These are phyloP conservation scores for Phytophthora tubulina DNA, from an alignment of 352 stramenopile species.

Conservation along the genomic window DNA sequence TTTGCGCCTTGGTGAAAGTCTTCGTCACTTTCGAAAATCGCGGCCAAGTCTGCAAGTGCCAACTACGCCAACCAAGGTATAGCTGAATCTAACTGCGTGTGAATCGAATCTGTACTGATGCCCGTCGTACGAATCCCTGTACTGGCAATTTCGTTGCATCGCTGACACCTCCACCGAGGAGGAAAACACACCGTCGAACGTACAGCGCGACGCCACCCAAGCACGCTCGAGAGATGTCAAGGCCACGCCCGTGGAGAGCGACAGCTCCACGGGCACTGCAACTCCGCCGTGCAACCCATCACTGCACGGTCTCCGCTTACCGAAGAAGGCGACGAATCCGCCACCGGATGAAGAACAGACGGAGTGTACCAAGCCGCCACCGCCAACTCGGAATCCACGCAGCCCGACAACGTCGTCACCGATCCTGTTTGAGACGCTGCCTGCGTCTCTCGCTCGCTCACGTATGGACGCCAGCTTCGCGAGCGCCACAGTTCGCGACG, in stretches of 20 bases:
- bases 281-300: neutral
- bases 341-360: neutral
- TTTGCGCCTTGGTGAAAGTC: neutral
- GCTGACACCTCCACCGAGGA: constrained; percentile 4
- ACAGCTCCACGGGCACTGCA: neutral
- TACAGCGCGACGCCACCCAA: neutral
- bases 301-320: neutral
- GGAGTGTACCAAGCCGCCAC: neutral
- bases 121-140: neutral
- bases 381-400: neutral
- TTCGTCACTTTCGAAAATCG: constrained; percentile 6
- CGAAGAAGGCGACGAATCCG: neutral
- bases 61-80: neutral
- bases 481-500: neutral
- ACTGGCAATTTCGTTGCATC: constrained; percentile 7
- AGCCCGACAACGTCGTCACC: constrained; percentile 12
- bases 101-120: neutral
- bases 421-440: neutral
- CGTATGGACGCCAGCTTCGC: neutral
- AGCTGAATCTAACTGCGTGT: neutral
- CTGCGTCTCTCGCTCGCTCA: neutral
- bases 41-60: no score
- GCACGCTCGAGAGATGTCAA: neutral
- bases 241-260: neutral
- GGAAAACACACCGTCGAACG: constrained; percentile 10